Evolutionary conservation across 345 rosid species (phyloP).

Genomic region (Eucalyptus cloeziana): DNA sequence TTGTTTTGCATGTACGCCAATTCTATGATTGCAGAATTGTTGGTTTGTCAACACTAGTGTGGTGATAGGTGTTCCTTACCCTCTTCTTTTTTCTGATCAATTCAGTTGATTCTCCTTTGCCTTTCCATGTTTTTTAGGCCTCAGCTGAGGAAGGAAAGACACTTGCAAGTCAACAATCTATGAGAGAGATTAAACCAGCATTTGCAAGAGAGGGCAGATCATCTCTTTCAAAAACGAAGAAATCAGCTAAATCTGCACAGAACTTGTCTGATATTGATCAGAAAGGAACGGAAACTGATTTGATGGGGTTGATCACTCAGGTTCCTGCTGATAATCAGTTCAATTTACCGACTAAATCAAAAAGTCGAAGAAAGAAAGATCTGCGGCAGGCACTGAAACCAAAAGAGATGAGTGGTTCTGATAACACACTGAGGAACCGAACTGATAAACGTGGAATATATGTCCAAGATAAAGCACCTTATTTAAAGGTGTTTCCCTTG

Average conservation of each 20-base stretch:
- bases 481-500: conserved; percentile 22
- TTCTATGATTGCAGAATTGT: background rate
- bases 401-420: conserved; percentile 27
- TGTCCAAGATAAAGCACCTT: conserved; percentile 17
- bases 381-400: conserved; percentile 25
- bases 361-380: conserved; percentile 57
- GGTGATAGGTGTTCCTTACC: background rate
- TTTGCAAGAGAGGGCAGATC: background rate
- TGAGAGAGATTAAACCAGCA: background rate
- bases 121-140: conserved; percentile 21
- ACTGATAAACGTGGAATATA: conserved; percentile 16
- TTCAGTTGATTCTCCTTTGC: background rate
- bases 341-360: conserved; percentile 22
- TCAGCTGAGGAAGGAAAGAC: conserved; percentile 25
- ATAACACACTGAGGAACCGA: conserved; percentile 20
- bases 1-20: background rate
- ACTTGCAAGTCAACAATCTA: background rate
- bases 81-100: background rate
- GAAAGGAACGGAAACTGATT: conserved; percentile 22
- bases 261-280: conserved; percentile 23
- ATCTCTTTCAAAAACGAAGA: conserved; percentile 19
- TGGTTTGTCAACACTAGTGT: background rate
- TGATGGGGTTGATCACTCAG: conserved; percentile 15
- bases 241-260: conserved; percentile 16
- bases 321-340: conserved; percentile 28